Evolutionary conservation across 2,329 filamentous ascomycete genomes (phyloP).

Genomic region (Colletotrichum karsti): DNA sequence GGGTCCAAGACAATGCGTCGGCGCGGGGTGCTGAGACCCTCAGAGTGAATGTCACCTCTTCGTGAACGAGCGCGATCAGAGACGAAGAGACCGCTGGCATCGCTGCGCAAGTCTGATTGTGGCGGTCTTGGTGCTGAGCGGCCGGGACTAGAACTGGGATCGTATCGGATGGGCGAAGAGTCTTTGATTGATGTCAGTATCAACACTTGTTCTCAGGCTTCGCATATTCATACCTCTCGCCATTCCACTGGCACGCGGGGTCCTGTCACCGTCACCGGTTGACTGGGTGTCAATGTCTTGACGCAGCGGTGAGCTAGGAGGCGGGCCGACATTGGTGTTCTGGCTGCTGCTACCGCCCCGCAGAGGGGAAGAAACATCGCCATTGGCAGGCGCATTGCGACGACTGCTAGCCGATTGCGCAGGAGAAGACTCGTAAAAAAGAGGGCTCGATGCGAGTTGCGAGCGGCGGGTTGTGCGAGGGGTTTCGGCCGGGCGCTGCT

Average conservation of each 20-base stretch:
- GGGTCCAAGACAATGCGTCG: conserved; percentile 69
- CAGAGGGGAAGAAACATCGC: conserved; percentile 61
- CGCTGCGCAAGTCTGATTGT: conserved; percentile 79
- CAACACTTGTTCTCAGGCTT: not conserved
- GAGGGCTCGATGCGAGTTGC: conserved; percentile 77
- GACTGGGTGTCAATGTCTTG: conserved; percentile 68
- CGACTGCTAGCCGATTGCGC: conserved; percentile 34
- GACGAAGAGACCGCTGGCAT: conserved; percentile 89
- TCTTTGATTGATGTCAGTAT: conserved; percentile 57
- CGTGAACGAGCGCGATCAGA: conserved; percentile 68
- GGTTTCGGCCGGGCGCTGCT: conserved; percentile 43
- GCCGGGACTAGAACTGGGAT: conserved; percentile 88
- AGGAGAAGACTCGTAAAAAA: conserved; percentile 74
- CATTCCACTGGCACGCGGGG: conserved; percentile 72
- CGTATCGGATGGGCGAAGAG: conserved; percentile 92
- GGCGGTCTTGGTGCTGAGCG: conserved; percentile 64
- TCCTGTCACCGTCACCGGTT: conserved; percentile 66
- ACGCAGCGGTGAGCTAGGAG: conserved; percentile 67
- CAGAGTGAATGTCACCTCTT: conserved; percentile 88
- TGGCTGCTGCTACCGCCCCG: conserved; percentile 66
- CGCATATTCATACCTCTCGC: conserved; percentile 65
- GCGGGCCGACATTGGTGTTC: conserved; percentile 51
- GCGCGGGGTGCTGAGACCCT: conserved; percentile 68
- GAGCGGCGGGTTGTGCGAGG: conserved; percentile 56
- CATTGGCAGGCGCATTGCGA: conserved; percentile 40